Evolutionary conservation across 768 basidiomycete genomes (phyloP), one percentile per base, ranked within the genome.

Genomic region (Boletus edulis): DNA sequence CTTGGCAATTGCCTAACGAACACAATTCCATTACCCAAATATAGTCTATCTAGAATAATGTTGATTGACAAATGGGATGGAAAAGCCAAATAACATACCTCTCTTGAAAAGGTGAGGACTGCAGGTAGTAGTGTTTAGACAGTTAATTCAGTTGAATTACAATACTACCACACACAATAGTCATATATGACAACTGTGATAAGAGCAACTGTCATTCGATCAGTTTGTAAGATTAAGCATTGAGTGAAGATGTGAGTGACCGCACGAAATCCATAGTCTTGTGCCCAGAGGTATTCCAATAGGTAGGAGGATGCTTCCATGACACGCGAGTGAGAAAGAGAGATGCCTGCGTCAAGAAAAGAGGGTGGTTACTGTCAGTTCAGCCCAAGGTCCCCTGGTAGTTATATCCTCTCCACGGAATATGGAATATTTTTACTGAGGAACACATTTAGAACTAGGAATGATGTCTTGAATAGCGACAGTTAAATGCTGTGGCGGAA

Each of bases 21-120:
- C 11, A 5, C 45, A 4, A 5, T 35, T 24, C 37, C 60, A 38
- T n/a, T 2, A 63, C 62, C 62, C 62, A 63, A 24, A 63, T 29
- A 44, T 60, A 63, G 1, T 60, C 49, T 49, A 63, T 11, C 62
- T 62, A 27, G 13, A 9, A n/a, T 11, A 11, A 9, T 34, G 15
- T n/a, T 29, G 8, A 3, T 6, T 51, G n/a, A 58, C 15, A 14
- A 2, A n/a, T 5, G 1, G 4, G 15, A 1, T 29, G 17, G 15
- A 2, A 0, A 0, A 5, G 5, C 7, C 35, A 27, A 20, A 27
- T 15, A 17, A 35, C 17, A 15, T 41, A 56, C 56, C 43, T 57
- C 56, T 10, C 17, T 20, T 6, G 56, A 4, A 35, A 59, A 52
- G 18, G 32, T 59, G 24, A 58, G 56, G 31, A 52, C 56, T 59